Conservation (phyloP, 108 stramenopile species). For the Cyclotella kingstonii region DNA sequence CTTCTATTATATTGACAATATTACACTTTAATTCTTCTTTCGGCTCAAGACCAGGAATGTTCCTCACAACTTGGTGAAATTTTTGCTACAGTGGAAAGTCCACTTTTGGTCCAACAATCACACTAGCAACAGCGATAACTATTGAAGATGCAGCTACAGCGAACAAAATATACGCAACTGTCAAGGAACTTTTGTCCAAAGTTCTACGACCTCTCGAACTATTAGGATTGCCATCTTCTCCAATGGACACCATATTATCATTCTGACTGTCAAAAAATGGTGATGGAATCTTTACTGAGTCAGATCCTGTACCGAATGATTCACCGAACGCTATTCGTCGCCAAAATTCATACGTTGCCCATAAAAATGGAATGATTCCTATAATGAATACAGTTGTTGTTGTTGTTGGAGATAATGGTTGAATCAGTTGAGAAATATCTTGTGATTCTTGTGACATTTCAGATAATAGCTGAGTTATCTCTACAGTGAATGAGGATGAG, state of each 20-base stretch:
- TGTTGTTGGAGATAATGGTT: conserved; percentile 33
- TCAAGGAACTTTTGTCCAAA: conserved; percentile 64
- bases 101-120: conserved; percentile 52
- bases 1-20: too few species aligned
- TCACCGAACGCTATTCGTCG: conserved; percentile 79
- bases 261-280: conserved; percentile 14
- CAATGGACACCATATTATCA: conserved; percentile 47
- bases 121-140: conserved; percentile 63
- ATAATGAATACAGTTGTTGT: conserved; percentile 42
- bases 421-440: conserved; percentile 8
- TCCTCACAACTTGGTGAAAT: too few species aligned
- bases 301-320: conserved; percentile 78
- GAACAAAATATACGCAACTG: conserved; percentile 76
- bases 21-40: too few species aligned
- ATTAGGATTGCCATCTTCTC: conserved; percentile 55
- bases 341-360: conserved; percentile 90
- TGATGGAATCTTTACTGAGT: conserved; percentile 57
- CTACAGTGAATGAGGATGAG: too few species aligned
- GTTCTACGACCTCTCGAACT: conserved; percentile 63
- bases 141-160: conserved; percentile 57
- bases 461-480: too few species aligned
- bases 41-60: too few species aligned
- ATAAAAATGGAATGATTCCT: conserved; percentile 46
- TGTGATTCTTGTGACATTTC: conserved; percentile 1
- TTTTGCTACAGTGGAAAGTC: too few species aligned